Percentiles rank a stretch among this genome's conserved stretches.
Conservation (phyloP, 2,329 filamentous ascomycete species). For the Cytospora piceicola region DNA sequence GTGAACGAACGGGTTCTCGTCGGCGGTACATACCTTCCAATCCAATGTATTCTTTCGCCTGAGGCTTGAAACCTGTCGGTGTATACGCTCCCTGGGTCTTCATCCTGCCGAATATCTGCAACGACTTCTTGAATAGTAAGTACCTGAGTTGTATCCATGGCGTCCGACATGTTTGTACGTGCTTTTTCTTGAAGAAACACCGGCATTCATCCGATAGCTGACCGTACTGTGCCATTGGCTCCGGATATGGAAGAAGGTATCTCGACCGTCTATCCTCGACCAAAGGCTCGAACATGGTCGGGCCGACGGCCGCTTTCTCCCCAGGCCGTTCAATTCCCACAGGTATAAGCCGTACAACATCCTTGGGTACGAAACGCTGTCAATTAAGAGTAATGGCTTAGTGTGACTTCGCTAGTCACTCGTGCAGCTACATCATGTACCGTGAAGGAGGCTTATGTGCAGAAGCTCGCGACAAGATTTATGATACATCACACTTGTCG, state of each 20-base stretch:
- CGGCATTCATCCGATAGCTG: neutral
- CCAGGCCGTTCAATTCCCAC: too few relatives aligned
- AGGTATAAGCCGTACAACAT: too few relatives aligned
- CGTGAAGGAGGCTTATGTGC: constrained; percentile 2
- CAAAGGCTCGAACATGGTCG: constrained; percentile 10
- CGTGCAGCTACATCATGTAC: constrained; percentile 10
- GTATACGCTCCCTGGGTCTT: constrained; percentile 6
- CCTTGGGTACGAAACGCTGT: neutral
- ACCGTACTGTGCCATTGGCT: constrained; percentile 16
- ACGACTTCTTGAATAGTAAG: neutral
- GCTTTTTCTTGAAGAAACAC: constrained; percentile 10
- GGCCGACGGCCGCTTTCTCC: constrained; percentile 7
- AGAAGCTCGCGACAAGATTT: neutral
- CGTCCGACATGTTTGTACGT: constrained; percentile 10
- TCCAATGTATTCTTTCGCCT: constrained; percentile 1
- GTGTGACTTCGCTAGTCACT: constrained; percentile 6
- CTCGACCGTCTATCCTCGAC: neutral
- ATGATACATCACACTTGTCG: neutral
- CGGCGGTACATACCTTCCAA: constrained; percentile 10
- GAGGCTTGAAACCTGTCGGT: constrained; percentile 13
- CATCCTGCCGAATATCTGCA: constrained; percentile 11
- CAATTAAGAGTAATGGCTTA: constrained; percentile 5
- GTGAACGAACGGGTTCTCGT: constrained; percentile 7
- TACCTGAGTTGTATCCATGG: neutral
- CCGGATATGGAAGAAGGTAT: constrained; percentile 13